Conservation (phyloP, 176 grass and related monocot genomes). For the Chrysopogon serrulatus region DNA sequence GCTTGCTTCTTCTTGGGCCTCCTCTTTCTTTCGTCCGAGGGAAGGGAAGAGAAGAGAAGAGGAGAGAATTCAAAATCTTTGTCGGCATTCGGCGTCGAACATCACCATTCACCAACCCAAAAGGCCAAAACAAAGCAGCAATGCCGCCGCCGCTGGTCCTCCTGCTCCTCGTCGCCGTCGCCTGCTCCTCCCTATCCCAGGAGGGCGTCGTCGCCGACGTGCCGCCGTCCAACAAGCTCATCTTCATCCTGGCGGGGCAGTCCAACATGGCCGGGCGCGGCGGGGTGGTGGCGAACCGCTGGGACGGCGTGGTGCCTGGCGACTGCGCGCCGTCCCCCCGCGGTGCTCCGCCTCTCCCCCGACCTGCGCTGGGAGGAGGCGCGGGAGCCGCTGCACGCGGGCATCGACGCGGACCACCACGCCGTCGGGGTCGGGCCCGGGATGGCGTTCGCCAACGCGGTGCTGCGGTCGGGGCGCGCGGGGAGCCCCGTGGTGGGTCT, state of each 20-base stretch:
- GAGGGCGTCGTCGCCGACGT: neutral
- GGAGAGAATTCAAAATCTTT: neutral
- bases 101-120: neutral
- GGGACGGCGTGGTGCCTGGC: slow-evolving; percentile 51
- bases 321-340: slow-evolving; percentile 35
- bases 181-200: neutral
- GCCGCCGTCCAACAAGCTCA: slow-evolving; percentile 33
- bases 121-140: neutral
- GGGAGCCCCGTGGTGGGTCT: slow-evolving; percentile 23
- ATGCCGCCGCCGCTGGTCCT: neutral
- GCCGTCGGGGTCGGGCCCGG: slow-evolving; percentile 82
- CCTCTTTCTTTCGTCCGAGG: no score
- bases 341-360: slow-evolving; percentile 53
- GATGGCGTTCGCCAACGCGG: slow-evolving; percentile 63
- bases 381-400: slow-evolving; percentile 67
- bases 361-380: slow-evolving; percentile 58
- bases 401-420: slow-evolving; percentile 60
- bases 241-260: slow-evolving; percentile 82
- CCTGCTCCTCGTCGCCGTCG: neutral
- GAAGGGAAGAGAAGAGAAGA: no score
- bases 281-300: slow-evolving; percentile 41
- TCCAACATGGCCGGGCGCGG: slow-evolving; percentile 93
- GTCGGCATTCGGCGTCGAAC: neutral
- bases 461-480: slow-evolving; percentile 24
- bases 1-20: no score